Conservation (phyloP, 352 stramenopile species). For the Globisporangium paddicum region DNA sequence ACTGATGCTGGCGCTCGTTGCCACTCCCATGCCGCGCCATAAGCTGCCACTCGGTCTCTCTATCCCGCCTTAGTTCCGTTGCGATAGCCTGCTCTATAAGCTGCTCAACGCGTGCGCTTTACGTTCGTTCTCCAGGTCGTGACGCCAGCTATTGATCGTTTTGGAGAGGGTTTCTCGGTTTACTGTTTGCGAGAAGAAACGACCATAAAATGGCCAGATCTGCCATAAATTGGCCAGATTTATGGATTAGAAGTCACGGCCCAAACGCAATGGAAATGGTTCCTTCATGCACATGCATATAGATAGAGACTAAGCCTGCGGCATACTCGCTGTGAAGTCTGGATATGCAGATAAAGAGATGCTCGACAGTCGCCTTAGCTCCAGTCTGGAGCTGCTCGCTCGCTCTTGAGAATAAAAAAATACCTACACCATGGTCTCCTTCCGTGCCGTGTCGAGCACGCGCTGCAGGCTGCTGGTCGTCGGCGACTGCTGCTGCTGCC, state of each 20-base stretch:
- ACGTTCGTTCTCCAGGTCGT: no score
- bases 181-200: neutral
- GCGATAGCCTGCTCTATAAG: no score
- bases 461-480: constrained; percentile 13
- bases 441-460: constrained; percentile 32
- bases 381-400: neutral
- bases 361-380: neutral
- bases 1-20: neutral
- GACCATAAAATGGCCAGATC: neutral
- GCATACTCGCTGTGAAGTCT: no score
- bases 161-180: neutral
- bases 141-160: neutral
- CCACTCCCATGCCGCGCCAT: neutral
- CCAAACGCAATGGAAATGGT: neutral
- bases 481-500: constrained; percentile 17
- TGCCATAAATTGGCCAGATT: no score
- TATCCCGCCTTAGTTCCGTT: no score
- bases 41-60: no score
- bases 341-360: neutral
- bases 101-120: constrained; percentile 2
- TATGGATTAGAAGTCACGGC: no score
- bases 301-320: neutral
- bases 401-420: neutral
- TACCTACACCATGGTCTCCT: constrained; percentile 36
- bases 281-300: constrained; percentile 1